Base-by-base conservation (phyloP, 1,284 basidiomycete genomes). In the Phlebopus sp. region DNA sequence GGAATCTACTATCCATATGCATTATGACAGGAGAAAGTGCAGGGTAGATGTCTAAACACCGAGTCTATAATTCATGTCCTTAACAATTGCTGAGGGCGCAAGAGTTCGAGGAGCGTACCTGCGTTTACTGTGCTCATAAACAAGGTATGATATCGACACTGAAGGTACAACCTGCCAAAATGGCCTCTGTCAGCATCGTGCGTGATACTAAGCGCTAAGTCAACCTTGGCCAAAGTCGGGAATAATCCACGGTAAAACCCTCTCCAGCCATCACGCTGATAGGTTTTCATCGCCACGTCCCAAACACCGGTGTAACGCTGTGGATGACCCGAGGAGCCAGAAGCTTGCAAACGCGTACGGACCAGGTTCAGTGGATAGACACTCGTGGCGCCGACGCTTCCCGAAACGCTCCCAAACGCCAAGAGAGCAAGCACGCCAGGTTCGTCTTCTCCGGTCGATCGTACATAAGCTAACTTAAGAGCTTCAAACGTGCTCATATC, bases 401-500 rank as follows among this genome's bases (percentile, higher is more conserved):
- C 92, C 9, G 91, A 94, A 54, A 94, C 70, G 59, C 90, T 92
- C 36, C 92, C 92, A 58, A 94, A 96, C 4, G 88, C 83, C 7
- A 96, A 78, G 19, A 92, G 63, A 6, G 90, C 90, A 50, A 91
- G 76, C 5, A 92, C 81, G 4, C 87, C 86, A 0, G 92, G 90
- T 62, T 96, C 92, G 15, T 91, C 85, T 59, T 84, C 80, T 21
- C 82, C 82, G 15, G 87, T 90, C 14, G 90, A 92, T 44, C 82
- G 79, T 44, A 87, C 70, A 64, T 95, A 95, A 1, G 86, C 80
- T 36, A 90, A 74, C 66, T 95, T 95, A 42, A 96, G 79, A 5
- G 90, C 90, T 71, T 96, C 92, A 51, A 94, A 96, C 1, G 92
- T 93, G 59, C 89, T 91, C 92, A 96, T 94, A 67, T 96, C 92